phyloP scores from a whole-genome alignment of 2,329 filamentous ascomycete species.

The Venturiaceae sp. region DNA sequence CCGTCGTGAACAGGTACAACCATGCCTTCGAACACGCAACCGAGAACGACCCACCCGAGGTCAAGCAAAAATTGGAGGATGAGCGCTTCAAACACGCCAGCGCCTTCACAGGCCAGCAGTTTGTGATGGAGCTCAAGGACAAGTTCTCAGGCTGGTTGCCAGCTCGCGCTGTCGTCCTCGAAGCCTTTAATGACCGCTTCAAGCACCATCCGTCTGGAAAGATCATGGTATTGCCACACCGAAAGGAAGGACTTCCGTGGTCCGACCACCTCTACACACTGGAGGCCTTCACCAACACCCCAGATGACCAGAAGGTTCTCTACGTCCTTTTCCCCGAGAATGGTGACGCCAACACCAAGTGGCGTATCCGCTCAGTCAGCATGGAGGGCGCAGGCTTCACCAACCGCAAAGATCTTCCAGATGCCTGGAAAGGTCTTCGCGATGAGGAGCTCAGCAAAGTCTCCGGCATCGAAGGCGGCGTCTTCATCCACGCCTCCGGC shows the following conservation, averaged over 20 bases:
- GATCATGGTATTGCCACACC: conserved; percentile 66
- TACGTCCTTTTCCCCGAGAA: conserved; percentile 92
- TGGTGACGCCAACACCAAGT: conserved; percentile 64
- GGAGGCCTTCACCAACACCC: conserved; percentile 48
- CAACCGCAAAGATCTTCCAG: conserved; percentile 83
- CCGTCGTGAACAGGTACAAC: conserved; percentile 80
- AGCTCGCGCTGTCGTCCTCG: conserved; percentile 67
- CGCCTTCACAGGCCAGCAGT: conserved; percentile 78
- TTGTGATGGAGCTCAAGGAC: conserved; percentile 61
- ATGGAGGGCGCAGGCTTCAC: conserved; percentile 77
- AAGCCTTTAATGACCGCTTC: conserved; percentile 61
- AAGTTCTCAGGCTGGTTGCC: conserved; percentile 75
- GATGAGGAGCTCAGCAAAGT: conserved; percentile 75
- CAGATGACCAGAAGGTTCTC: conserved; percentile 43
- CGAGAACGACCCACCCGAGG: conserved; percentile 20
- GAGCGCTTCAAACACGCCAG: conserved; percentile 69
- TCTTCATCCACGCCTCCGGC: conserved; percentile 89
- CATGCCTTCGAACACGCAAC: conserved; percentile 32
- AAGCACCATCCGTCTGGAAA: conserved; percentile 65
- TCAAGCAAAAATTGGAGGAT: conserved; percentile 65
- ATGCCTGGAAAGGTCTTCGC: conserved; percentile 83
- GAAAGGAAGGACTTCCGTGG: conserved; percentile 81
- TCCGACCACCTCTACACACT: conserved; percentile 91
- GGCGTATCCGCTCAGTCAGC: conserved; percentile 90
- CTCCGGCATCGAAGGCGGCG: conserved; percentile 58